Percentiles rank a stretch among this genome's conserved stretches.
These are phyloP conservation scores for Zychaea mexicana DNA, from an alignment of 371 early-diverging fungal genomes.

Conservation along the genomic window DNA sequence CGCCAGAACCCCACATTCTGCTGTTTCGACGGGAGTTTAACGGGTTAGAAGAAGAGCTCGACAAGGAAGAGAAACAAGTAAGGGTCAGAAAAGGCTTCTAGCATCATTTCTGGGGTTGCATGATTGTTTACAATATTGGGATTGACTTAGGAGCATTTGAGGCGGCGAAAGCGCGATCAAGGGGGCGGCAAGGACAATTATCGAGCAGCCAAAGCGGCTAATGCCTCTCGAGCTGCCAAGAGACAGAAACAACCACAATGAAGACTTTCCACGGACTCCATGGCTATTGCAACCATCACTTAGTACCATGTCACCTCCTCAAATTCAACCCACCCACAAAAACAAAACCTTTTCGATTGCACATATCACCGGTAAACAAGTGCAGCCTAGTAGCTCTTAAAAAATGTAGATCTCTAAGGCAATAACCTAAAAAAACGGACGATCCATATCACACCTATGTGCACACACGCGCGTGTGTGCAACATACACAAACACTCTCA, in stretches of 20 bases:
- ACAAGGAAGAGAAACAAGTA: neutral
- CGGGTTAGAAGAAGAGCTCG: neutral
- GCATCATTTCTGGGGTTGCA: neutral
- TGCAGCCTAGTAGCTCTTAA: too few species aligned
- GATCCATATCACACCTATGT: too few species aligned
- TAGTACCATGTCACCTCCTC: too few species aligned
- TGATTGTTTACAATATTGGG: neutral
- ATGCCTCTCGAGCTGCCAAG: slow-evolving; percentile 3
- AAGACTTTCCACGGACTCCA: too few species aligned
- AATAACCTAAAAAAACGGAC: too few species aligned
- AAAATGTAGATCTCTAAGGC: too few species aligned
- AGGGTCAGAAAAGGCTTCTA: neutral
- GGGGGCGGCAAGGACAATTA: neutral
- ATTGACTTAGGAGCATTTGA: neutral
- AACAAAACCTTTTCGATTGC: too few species aligned
- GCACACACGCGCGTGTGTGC: too few species aligned
- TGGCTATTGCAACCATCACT: too few species aligned
- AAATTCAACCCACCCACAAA: too few species aligned
- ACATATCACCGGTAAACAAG: too few species aligned
- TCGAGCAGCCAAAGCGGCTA: neutral
- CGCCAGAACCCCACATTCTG: slow-evolving; percentile 22
- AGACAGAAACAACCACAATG: slow-evolving; percentile 1
- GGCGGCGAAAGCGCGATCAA: neutral
- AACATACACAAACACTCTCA: too few species aligned
- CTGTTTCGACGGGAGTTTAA: slow-evolving; percentile 12